A percentile compares a stretch with the other conserved stretches of the same genome.
Conservation (phyloP, 2,329 filamentous ascomycete species). For the Sporothrix inflata region DNA sequence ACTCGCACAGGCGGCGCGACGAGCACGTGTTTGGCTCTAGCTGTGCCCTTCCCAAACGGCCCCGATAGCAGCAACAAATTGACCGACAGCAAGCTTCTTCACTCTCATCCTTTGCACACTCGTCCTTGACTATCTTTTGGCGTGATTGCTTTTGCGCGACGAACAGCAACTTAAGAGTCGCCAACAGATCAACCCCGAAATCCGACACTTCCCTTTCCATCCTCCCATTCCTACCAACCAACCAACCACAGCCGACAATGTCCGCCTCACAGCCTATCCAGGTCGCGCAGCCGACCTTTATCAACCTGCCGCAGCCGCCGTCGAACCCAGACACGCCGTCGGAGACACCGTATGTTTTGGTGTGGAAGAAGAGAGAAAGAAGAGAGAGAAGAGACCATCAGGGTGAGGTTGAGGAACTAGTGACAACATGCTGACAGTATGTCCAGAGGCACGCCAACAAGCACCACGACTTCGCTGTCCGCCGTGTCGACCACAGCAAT, state of each 20-base stretch:
- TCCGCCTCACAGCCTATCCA: slow-evolving; percentile 32
- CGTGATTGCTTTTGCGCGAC: not conserved
- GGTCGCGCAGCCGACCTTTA: slow-evolving; percentile 64
- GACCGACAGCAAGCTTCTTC: not conserved
- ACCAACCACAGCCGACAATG: not conserved
- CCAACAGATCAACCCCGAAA: not conserved
- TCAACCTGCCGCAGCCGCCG: slow-evolving; percentile 80
- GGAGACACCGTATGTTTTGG: slow-evolving; percentile 76
- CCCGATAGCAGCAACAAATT: not conserved
- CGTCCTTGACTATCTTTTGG: not conserved
- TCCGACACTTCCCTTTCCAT: not conserved
- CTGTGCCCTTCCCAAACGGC: not conserved
- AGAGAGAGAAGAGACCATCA: not conserved
- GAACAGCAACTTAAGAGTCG: not conserved
- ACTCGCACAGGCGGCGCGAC: not conserved
- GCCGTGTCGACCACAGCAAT: slow-evolving; percentile 91
- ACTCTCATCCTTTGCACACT: not conserved
- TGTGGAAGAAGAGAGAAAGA: not conserved
- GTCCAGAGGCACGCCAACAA: slow-evolving; percentile 84
- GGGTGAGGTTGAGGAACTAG: not conserved
- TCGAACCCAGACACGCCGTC: slow-evolving; percentile 85
- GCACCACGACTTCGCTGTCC: slow-evolving; percentile 87
- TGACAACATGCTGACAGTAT: slow-evolving; percentile 19
- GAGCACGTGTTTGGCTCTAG: slow-evolving; percentile 5
- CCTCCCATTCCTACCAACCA: not conserved